Evolutionary conservation across 108 stramenopile species (phyloP).

Genomic region (Nitzschia sp.): DNA sequence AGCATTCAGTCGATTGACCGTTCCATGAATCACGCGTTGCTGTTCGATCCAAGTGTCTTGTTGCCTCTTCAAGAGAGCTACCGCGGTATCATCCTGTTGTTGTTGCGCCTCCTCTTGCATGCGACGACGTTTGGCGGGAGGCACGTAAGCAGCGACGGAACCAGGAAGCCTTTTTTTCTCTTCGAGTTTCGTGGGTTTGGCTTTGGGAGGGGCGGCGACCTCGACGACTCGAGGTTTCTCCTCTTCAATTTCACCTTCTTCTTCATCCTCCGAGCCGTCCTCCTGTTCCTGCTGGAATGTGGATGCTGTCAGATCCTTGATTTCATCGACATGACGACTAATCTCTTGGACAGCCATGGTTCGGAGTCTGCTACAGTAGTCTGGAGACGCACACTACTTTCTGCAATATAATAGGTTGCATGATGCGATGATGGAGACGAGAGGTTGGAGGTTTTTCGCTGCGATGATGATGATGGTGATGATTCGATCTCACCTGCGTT

Average conservation of each 20-base stretch:
- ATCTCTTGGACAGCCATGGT: constrained; percentile 19
- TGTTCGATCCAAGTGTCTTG: constrained; percentile 88
- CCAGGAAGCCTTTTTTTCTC: not conserved
- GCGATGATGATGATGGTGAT: too few species aligned
- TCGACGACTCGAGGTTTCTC: not conserved
- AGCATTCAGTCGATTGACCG: constrained; percentile 94
- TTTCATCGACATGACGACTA: not conserved
- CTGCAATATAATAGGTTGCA: too few species aligned
- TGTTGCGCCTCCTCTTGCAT: constrained; percentile 13
- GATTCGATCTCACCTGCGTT: too few species aligned
- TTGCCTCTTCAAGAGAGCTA: constrained; percentile 44
- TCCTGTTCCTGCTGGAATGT: not conserved
- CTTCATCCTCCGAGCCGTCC: not conserved
- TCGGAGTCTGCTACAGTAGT: too few species aligned
- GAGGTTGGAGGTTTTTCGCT: too few species aligned
- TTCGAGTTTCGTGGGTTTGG: not conserved
- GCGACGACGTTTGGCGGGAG: constrained; percentile 35
- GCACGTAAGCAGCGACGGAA: constrained; percentile 14
- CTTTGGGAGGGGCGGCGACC: not conserved
- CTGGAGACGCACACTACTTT: too few species aligned
- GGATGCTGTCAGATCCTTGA: too few species aligned
- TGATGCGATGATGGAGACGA: too few species aligned
- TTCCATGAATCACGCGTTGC: constrained; percentile 93
- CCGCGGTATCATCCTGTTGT: not conserved
- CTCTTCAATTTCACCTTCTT: constrained; percentile 14